Evolutionary conservation across 2,329 filamentous ascomycete genomes (phyloP).

Genomic region (Mycosphaerella sp.): DNA sequence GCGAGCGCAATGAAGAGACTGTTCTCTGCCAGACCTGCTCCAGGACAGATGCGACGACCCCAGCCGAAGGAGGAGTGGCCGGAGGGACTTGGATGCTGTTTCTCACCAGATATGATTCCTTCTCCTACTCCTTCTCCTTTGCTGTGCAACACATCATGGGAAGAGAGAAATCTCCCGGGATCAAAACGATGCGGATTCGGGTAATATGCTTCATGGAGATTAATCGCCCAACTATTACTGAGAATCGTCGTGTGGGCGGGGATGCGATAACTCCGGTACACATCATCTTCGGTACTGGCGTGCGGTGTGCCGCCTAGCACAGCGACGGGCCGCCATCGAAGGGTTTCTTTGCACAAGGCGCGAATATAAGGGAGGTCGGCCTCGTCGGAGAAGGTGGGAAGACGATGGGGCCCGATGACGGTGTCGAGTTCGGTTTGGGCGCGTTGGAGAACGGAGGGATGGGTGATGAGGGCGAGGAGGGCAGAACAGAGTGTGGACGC

Average conservation of each 20-base stretch:
- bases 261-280: slow-evolving; percentile 15
- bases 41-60: slow-evolving; percentile 44
- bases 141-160: background rate
- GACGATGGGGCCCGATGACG: slow-evolving; percentile 21
- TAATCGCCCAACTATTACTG: slow-evolving; percentile 41
- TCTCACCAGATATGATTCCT: slow-evolving; percentile 13
- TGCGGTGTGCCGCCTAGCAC: slow-evolving; percentile 33
- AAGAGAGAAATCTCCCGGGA: background rate
- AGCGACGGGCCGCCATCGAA: slow-evolving; percentile 30
- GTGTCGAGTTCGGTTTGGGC: slow-evolving; percentile 28
- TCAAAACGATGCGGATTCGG: background rate
- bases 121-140: slow-evolving; percentile 17
- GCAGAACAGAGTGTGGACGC: slow-evolving; percentile 44
- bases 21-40: slow-evolving; percentile 47
- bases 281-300: slow-evolving; percentile 27
- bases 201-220: background rate
- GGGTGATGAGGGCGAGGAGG: slow-evolving; percentile 45
- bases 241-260: slow-evolving; percentile 41
- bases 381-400: slow-evolving; percentile 28
- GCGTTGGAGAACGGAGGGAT: slow-evolving; percentile 38
- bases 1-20: slow-evolving; percentile 39
- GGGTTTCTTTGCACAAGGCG: slow-evolving; percentile 29
- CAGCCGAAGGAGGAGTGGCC: slow-evolving; percentile 45
- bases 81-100: slow-evolving; percentile 32
- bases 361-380: slow-evolving; percentile 24